Base-by-base conservation (phyloP, 176 grass and related monocot genomes). In the Ensete glaucum region DNA sequence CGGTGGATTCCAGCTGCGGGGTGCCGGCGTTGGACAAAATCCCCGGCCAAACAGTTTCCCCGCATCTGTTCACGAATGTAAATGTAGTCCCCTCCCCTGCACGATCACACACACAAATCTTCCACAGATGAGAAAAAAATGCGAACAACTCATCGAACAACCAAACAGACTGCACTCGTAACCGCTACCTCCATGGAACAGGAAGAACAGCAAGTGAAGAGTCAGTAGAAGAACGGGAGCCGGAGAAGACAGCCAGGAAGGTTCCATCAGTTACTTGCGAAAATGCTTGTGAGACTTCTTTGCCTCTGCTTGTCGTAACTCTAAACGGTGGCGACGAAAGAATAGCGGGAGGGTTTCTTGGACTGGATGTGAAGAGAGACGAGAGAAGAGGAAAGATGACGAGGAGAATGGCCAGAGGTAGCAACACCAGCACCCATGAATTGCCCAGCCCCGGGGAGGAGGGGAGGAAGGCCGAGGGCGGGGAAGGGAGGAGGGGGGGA, bases 1-100 rank as follows among this genome's bases (percentile, higher is more conserved):
- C 60, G 48, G 59, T 77, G 43, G 75, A 52, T 49, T 66, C 75
- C 60, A 77, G 60, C 59, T 24, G 29, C 7, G 75, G 43, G 60
- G 48, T 77, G 60, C 75, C 75, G 60, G 75, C 58, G 60, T 64
- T 52, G 7, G 75, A 77, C 48, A 77, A 49, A 1, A 77, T 64
- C 43, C 75, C 75, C 3, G 75, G 75, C 75, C 75, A 77, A 20
- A 77, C 59, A 19, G 58, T 66, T 11, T 66, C 20, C 34, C 75
- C 43, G 75, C 75, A 77, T 11, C 65, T 77, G 60, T 77, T 77
- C 75, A 64, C 21, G 26, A 77, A 77, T 50, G 75, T 77, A 21
- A 77, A 77, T 5, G 60, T 66, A 4, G 48, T 19, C 29, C 60
- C 48, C n/a, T 64, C 58, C 48, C 20, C 58, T 56, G 53, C 53